phyloP scores from a whole-genome alignment of 2,329 filamentous ascomycete genomes.

The Microthyrium microscopicum region DNA sequence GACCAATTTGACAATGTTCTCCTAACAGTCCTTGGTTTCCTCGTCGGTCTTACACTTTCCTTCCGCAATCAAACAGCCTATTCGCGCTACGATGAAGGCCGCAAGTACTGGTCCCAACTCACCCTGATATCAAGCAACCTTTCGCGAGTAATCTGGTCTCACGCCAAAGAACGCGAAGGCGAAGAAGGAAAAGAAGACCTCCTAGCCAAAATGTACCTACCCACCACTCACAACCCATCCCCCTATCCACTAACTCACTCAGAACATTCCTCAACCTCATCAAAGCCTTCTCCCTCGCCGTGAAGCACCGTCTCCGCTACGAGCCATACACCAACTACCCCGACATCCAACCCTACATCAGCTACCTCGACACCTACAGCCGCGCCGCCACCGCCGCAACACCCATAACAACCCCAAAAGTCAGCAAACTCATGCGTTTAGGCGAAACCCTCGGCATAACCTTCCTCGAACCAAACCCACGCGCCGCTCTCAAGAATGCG shows the following conservation, averaged over 20 bases:
- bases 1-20: slow-evolving; percentile 29
- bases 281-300: slow-evolving; percentile 56
- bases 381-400: slow-evolving; percentile 34
- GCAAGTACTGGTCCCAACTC: slow-evolving; percentile 45
- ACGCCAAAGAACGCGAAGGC: slow-evolving; percentile 44
- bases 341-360: slow-evolving; percentile 52
- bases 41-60: slow-evolving; percentile 61
- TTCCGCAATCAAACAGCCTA: slow-evolving; percentile 65
- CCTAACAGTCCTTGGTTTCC: slow-evolving; percentile 64
- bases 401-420: slow-evolving; percentile 8
- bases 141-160: slow-evolving; percentile 66
- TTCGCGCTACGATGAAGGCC: slow-evolving; percentile 45
- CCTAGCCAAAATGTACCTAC: slow-evolving; percentile 54
- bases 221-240: background rate
- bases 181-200: slow-evolving; percentile 46
- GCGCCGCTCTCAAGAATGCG: slow-evolving; percentile 58
- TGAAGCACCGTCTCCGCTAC: slow-evolving; percentile 72
- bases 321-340: slow-evolving; percentile 65
- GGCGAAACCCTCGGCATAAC: slow-evolving; percentile 63
- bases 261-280: slow-evolving; percentile 61
- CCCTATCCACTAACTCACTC: no score
- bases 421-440: slow-evolving; percentile 36
- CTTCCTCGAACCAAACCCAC: slow-evolving; percentile 62
- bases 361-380: slow-evolving; percentile 64
- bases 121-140: slow-evolving; percentile 39